Evolutionary conservation across 305 asterid genomes (phyloP).

Genomic region (Solanum hybrid): DNA sequence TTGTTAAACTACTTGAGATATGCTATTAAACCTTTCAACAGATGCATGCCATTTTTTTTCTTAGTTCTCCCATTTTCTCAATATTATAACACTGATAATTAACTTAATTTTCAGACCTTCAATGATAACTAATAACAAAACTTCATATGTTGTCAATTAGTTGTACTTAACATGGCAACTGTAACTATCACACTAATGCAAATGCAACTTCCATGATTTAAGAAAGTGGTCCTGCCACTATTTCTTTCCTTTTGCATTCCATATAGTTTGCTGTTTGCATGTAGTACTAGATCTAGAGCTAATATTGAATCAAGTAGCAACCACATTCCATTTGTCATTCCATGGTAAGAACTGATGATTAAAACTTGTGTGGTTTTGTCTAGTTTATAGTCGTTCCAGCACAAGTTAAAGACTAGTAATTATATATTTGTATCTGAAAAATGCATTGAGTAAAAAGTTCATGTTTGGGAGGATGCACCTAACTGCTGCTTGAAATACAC

Average conservation of each 20-base stretch:
- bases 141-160: neutral
- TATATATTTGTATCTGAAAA: neutral
- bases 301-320: neutral
- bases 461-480: neutral
- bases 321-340: neutral
- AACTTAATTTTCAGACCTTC: neutral
- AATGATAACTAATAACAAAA: neutral
- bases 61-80: neutral
- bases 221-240: neutral
- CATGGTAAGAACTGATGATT: neutral
- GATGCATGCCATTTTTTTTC: neutral
- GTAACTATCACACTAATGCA: neutral
- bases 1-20: neutral
- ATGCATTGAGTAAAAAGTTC: neutral
- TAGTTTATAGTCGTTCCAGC: neutral
- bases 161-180: neutral
- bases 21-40: neutral
- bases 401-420: neutral
- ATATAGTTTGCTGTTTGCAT: neutral
- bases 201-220: neutral
- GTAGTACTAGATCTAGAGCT: neutral
- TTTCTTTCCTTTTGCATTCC: neutral
- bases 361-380: neutral
- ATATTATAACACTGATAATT: neutral
- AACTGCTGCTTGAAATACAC: neutral